Evolutionary conservation across 345 rosid genomes (phyloP).

Genomic region (Atalantia buxifolia): DNA sequence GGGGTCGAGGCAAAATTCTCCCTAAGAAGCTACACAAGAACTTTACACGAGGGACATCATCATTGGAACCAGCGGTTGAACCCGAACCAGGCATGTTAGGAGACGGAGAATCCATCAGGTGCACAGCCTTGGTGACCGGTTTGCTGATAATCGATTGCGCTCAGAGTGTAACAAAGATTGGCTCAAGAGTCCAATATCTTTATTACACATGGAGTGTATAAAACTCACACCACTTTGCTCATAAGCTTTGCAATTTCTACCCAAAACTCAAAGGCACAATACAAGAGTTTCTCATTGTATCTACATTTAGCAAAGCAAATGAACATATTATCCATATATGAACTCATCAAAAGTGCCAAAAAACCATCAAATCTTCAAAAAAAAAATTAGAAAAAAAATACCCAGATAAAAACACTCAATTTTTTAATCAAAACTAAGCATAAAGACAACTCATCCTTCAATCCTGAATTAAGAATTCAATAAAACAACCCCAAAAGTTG

Average conservation of each 20-base stretch:
- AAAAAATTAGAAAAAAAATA: not conserved
- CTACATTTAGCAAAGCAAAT: slow-evolving; percentile 12
- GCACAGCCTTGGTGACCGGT: slow-evolving; percentile 19
- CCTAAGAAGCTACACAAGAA: slow-evolving; percentile 91
- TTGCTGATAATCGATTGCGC: slow-evolving; percentile 17
- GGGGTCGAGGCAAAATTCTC: slow-evolving; percentile 94
- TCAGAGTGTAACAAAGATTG: slow-evolving; percentile 7
- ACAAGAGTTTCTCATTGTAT: slow-evolving; percentile 6
- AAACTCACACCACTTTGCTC: slow-evolving; percentile 23
- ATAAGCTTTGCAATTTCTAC: slow-evolving; percentile 8
- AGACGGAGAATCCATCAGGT: slow-evolving; percentile 50
- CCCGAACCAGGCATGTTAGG: slow-evolving; percentile 30
- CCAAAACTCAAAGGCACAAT: slow-evolving; percentile 29
- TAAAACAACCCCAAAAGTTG: not conserved
- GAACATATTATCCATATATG: slow-evolving; percentile 26
- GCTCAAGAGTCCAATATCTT: slow-evolving; percentile 29
- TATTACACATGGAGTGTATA: slow-evolving; percentile 51
- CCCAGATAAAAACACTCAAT: not conserved
- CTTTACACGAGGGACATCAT: slow-evolving; percentile 71
- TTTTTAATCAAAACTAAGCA: slow-evolving; percentile 6
- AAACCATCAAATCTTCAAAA: slow-evolving; percentile 17
- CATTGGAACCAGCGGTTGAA: slow-evolving; percentile 44
- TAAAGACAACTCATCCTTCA: not conserved
- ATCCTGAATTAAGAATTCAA: not conserved
- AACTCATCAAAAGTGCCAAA: slow-evolving; percentile 9